phyloP scores from a whole-genome alignment of 768 basidiomycete species.

The Lactarius deliciosus region DNA sequence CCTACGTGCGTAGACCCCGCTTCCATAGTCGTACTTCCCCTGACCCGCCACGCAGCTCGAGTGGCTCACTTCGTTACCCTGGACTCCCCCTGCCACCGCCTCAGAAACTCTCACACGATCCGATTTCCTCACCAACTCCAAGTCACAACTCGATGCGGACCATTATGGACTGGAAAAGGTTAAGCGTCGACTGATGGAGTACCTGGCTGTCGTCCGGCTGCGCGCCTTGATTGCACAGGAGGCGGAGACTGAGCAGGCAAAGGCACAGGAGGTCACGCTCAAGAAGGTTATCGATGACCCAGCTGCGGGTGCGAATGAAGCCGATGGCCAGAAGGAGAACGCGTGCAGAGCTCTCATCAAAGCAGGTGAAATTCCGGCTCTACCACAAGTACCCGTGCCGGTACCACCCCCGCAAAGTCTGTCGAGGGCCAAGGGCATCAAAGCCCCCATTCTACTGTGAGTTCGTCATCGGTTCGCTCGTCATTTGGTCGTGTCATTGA shows the following conservation, averaged over 20 bases:
- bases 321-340: conserved; percentile 19
- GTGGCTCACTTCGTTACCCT: conserved; percentile 85
- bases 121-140: conserved; percentile 67
- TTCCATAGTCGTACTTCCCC: background rate
- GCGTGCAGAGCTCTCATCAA: conserved; percentile 18
- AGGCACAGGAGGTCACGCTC: conserved; percentile 28
- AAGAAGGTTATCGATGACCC: conserved; percentile 27
- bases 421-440: conserved; percentile 44
- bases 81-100: conserved; percentile 55
- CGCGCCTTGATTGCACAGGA: conserved; percentile 31
- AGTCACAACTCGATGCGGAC: conserved; percentile 80
- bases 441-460: conserved; percentile 72
- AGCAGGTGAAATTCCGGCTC: conserved; percentile 16
- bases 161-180: conserved; percentile 93
- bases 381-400: conserved; percentile 4
- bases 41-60: conserved; percentile 57
- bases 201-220: conserved; percentile 80
- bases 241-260: conserved; percentile 13
- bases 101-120: conserved; percentile 47
- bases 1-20: conserved; percentile 55
- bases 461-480: conserved; percentile 23
- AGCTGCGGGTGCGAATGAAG: conserved; percentile 20
- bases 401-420: conserved; percentile 12
- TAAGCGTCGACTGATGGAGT: conserved; percentile 89
- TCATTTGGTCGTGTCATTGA: conserved; percentile 5